Percentiles rank a stretch among this genome's conserved stretches.
Evolutionary conservation across 2,329 filamentous ascomycete genomes (phyloP).

Genomic region (Trichoderma breve): DNA sequence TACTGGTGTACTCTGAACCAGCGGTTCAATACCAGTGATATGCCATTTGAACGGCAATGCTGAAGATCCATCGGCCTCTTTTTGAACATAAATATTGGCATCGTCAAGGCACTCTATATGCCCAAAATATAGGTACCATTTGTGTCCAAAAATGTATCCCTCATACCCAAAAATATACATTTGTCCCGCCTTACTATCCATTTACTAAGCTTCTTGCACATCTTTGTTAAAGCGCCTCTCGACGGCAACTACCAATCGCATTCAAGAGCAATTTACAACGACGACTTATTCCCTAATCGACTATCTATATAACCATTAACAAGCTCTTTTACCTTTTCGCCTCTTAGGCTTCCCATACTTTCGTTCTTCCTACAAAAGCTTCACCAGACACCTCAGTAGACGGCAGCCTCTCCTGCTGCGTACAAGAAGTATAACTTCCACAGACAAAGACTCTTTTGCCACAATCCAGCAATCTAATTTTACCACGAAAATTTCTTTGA

Average conservation of each 20-base stretch:
- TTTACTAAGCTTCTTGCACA: no score
- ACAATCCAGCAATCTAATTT: no score
- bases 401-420: no score
- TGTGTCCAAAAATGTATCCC: neutral
- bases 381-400: no score
- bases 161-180: neutral
- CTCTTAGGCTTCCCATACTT: neutral
- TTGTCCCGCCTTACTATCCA: neutral
- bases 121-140: neutral
- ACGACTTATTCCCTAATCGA: no score
- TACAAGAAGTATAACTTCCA: no score
- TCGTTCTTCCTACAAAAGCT: no score
- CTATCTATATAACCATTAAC: neutral
- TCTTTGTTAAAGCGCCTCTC: no score
- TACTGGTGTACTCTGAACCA: neutral
- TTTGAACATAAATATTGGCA: neutral
- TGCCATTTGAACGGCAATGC: neutral
- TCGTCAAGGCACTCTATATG: neutral
- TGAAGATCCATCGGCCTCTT: neutral
- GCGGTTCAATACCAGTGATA: neutral
- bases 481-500: neutral
- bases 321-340: neutral
- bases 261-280: no score
- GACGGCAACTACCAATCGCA: no score
- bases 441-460: no score